phyloP scores from a whole-genome alignment of 2,329 filamentous ascomycete genomes.

The Talaromyces sp. region DNA sequence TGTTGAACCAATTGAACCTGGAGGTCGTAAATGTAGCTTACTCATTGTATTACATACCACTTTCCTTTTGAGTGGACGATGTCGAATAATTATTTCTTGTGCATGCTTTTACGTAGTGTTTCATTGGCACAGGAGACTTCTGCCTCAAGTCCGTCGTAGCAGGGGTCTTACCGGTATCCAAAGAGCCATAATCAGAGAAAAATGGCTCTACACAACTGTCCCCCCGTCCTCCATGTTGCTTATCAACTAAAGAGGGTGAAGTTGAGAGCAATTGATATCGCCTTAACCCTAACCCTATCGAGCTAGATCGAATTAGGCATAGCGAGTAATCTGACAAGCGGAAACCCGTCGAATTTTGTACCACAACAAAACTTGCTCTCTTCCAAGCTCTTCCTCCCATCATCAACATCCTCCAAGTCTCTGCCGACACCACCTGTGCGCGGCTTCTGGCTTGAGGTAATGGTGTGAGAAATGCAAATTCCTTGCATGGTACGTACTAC shows the following conservation, averaged over 20 bases:
- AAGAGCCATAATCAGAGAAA: background rate
- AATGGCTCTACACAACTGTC: background rate
- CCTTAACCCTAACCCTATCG: background rate
- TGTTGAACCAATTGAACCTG: background rate
- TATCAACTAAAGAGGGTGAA: background rate
- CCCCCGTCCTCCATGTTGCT: background rate
- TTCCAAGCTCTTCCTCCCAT: background rate
- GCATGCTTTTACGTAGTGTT: background rate
- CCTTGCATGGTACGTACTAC: constrained; percentile 17
- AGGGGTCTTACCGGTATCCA: background rate
- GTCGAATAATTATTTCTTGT: background rate
- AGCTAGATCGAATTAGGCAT: background rate
- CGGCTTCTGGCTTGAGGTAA: constrained; percentile 11
- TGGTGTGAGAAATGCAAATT: constrained; percentile 19
- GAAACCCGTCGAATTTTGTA: background rate
- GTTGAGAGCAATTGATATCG: background rate
- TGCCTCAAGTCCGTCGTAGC: background rate
- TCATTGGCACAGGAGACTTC: background rate
- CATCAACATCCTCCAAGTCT: background rate
- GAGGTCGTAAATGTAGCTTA: background rate
- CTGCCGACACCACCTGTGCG: constrained; percentile 3
- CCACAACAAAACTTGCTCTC: constrained; percentile 2
- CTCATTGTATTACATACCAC: background rate
- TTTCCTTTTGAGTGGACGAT: background rate
- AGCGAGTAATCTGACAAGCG: background rate